Percentiles rank a stretch among this genome's conserved stretches.
These are phyloP conservation scores for Emergomyces pasteurianus DNA, from an alignment of 2,329 filamentous ascomycete genomes.

Conservation along the genomic window DNA sequence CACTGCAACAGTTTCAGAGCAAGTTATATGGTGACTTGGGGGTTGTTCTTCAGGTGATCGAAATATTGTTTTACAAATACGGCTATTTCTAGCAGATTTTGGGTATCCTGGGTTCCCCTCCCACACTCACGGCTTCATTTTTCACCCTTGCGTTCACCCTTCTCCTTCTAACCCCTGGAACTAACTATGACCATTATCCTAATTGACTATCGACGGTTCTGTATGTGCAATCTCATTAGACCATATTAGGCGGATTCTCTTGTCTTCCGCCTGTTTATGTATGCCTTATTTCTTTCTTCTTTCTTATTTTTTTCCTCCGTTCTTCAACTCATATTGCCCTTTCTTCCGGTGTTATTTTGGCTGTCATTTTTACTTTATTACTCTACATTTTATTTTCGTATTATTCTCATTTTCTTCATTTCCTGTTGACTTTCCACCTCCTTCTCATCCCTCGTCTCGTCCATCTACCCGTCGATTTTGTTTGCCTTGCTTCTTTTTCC, in stretches of 20 bases:
- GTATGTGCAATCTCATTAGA: slow-evolving; percentile 5
- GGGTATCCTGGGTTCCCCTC: background rate
- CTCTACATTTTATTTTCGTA: slow-evolving; percentile 11
- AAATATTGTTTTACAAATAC: too few relatives aligned
- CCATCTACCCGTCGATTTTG: background rate
- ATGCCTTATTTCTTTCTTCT: slow-evolving; percentile 14
- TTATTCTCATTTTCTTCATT: background rate
- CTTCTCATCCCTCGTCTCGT: background rate
- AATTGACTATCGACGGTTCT: background rate
- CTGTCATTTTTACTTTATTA: slow-evolving; percentile 16
- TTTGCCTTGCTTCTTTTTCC: background rate
- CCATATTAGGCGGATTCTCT: slow-evolving; percentile 3
- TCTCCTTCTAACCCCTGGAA: background rate
- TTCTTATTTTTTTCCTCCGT: slow-evolving; percentile 19
- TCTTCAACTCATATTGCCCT: slow-evolving; percentile 24
- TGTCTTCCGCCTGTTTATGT: slow-evolving; percentile 12
- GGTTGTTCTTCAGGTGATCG: too few relatives aligned
- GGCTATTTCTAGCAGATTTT: background rate
- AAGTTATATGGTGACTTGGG: background rate
- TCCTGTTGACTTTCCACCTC: background rate
- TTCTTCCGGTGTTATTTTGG: slow-evolving; percentile 16
- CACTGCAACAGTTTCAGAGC: background rate
- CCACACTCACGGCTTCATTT: background rate
- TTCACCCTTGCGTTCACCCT: background rate
- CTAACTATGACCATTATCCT: background rate